Evolutionary conservation across 1,139 yeast species (phyloP).

Genomic region (Eremothecium cymbalariae): DNA sequence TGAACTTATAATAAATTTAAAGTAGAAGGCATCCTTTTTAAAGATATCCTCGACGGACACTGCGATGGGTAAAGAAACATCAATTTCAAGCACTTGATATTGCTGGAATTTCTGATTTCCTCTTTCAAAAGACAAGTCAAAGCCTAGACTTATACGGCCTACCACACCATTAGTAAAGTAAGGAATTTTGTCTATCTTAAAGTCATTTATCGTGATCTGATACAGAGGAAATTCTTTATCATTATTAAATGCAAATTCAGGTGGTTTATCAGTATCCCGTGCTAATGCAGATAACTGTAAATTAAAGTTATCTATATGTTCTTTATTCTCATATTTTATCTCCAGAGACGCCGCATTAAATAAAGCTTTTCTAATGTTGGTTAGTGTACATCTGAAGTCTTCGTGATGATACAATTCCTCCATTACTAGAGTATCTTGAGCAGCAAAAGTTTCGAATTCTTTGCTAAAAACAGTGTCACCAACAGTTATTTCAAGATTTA

Average conservation of each 20-base stretch:
- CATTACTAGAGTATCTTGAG: slow-evolving; percentile 2
- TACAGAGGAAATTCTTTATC: slow-evolving; percentile 2
- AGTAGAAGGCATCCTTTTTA: slow-evolving; percentile 23
- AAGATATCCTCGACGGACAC: slow-evolving; percentile 31
- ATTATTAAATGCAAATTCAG: slow-evolving; percentile 2
- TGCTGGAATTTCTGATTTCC: slow-evolving; percentile 13
- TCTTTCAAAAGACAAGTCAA: slow-evolving; percentile 10
- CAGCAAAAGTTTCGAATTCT: slow-evolving; percentile 14
- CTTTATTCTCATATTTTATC: slow-evolving; percentile 11
- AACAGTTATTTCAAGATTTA: slow-evolving; percentile 21
- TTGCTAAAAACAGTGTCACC: slow-evolving; percentile 23
- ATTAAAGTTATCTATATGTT: slow-evolving; percentile 9
- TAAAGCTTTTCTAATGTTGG: not conserved
- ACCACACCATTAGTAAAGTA: slow-evolving; percentile 17
- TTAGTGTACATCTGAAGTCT: slow-evolving; percentile 2
- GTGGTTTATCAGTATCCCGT: not conserved
- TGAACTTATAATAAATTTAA: slow-evolving; percentile 27
- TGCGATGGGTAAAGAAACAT: slow-evolving; percentile 24
- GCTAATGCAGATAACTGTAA: slow-evolving; percentile 12
- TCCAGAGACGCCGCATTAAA: not conserved
- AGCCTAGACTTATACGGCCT: slow-evolving; percentile 15
- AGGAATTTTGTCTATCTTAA: slow-evolving; percentile 9
- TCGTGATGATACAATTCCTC: slow-evolving; percentile 8
- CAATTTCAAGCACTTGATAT: slow-evolving; percentile 11
- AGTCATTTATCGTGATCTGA: slow-evolving; percentile 5